Evolutionary conservation across 805 yeast species (phyloP), one percentile per base, ranked within the genome.

Genomic region (Yarrowia hollandica): DNA sequence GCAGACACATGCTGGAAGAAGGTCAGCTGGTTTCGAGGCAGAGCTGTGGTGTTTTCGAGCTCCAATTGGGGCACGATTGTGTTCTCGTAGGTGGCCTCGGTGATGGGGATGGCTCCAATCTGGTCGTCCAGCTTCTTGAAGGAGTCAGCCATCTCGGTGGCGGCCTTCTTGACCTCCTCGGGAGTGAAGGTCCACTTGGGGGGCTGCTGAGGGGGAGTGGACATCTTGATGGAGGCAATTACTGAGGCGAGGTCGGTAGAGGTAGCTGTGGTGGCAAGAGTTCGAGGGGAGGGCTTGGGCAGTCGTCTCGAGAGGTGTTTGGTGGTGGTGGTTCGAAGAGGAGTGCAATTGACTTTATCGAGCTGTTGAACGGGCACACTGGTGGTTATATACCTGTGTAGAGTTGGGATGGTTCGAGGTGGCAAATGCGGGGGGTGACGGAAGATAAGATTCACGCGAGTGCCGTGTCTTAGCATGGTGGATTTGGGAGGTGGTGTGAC

Each of bases 1-100:
- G 82, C 66, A 3, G 91, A 84, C 10, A 89, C 91, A 64, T 85
- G 84, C 70, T 84, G 89, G 66, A 82, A 84, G 68, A 89, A 88
- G 16, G 84, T 75, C 64, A 87, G 70, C 64, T 79, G 84, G 64
- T 78, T 79, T 23, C 74, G 74, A 6, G 77, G 55, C 5, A 77
- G 77, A 9, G 75, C 71, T 39, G 77, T 74, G 22, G 71, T 72
- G 67, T 86, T 83, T 62, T 82, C 83, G 57, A 77, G 70, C 33
- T 75, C 69, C 21, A 83, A 80, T 60, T 73, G 76, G 14, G 86
- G 84, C 56, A 73, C 70, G 60, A 88, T 76, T 11, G 83, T 80
- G 57, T 74, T 77, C 2, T 82, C 86, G 60, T 86, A 72, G 1
- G 84, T 74, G 5, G 90, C 85, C 14, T 69, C 65, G 9, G 75